Base-by-base conservation (phyloP, 192 early-diverging fungal genomes). In the Coemansia sp. region DNA sequence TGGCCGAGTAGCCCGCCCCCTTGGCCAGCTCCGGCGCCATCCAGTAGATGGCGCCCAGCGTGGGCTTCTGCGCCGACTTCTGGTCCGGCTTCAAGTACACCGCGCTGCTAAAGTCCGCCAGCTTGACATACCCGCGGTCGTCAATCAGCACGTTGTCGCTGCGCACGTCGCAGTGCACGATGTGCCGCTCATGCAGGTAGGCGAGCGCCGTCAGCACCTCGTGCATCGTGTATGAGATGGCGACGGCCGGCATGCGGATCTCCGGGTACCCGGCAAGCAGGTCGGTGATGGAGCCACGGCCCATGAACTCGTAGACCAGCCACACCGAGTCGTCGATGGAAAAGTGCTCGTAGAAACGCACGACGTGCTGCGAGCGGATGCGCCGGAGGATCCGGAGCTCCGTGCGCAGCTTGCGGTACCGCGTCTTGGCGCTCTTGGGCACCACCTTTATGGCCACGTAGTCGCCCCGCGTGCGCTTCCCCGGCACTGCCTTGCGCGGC, bases 81-180 rank as follows among this genome's bases (percentile, higher is more conserved):
- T 73, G 73, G 47, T 68, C 76, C 12, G 54, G 49, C 13, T 69
- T 58, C 61, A 79, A 42, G 20, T 61, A 62, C 55, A 72, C 74
- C 10, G 73, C 79, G 48, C 61, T 72, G 59, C 71, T 71, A 52
- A 81, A 78, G 40, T 81, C 76, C 0, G 80, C 82, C 62, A 89
- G 81, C 67, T 88, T 90, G 37, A 88, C 84, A 56, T 81, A 74
- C 14, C 88, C 88, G 11, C 73, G 61, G 44, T 71, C 61, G 50
- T 69, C 70, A 28, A 81, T 68, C 40, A 81, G 60, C 28, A 81
- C 58, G 37, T 81, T 79, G 77, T 81, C 80, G 57, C 76, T 79
- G 50, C 76, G 71, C 42, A 81, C 60, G 38, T 81, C 80, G 48
- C 80, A 72, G 61, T 81, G 80, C 36, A 81, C 43, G 33, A 74